A percentile compares a stretch with the other conserved stretches of the same genome.
Evolutionary conservation across 139 green algal genomes (phyloP).

Genomic region (Chlamydomonas asymmetrica): DNA sequence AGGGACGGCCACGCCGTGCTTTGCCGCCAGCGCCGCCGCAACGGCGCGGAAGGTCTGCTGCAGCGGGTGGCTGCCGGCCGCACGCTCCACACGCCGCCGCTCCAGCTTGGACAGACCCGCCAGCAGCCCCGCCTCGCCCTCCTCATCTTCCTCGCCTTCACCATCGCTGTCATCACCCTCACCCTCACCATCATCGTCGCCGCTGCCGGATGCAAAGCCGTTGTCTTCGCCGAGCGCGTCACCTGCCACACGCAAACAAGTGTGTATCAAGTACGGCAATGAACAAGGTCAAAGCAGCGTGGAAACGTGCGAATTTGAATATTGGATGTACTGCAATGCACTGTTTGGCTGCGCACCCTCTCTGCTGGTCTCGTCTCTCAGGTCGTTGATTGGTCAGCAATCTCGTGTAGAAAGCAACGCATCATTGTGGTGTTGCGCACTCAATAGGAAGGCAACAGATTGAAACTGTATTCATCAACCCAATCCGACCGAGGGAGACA

Average conservation of each 20-base stretch:
- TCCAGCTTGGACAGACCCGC: slow-evolving; percentile 42
- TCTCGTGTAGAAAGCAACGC: slow-evolving; percentile 30
- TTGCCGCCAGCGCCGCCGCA: slow-evolving; percentile 43
- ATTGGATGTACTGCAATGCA: too few species aligned
- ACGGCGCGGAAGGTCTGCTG: slow-evolving; percentile 35
- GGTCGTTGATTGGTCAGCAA: slow-evolving; percentile 36
- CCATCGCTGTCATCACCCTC: slow-evolving; percentile 39
- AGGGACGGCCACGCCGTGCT: slow-evolving; percentile 45
- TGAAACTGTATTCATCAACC: slow-evolving; percentile 15
- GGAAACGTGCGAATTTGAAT: too few species aligned
- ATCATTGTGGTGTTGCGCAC: not conserved
- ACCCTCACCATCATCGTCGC: slow-evolving; percentile 48
- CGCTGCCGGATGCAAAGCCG: not conserved
- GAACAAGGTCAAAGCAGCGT: slow-evolving; percentile 6
- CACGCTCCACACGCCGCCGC: slow-evolving; percentile 51
- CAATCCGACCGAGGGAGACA: not conserved
- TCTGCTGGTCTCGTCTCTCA: too few species aligned
- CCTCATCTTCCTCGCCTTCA: slow-evolving; percentile 43
- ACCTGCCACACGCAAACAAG: slow-evolving; percentile 27
- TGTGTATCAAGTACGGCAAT: not conserved
- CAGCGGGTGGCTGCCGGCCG: slow-evolving; percentile 74
- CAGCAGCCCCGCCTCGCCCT: slow-evolving; percentile 27
- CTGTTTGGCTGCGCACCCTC: too few species aligned
- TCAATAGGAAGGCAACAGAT: slow-evolving; percentile 11
- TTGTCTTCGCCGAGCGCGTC: slow-evolving; percentile 57